Conservation (phyloP, 2,329 filamentous ascomycete genomes). For the Penicillium sp. region DNA sequence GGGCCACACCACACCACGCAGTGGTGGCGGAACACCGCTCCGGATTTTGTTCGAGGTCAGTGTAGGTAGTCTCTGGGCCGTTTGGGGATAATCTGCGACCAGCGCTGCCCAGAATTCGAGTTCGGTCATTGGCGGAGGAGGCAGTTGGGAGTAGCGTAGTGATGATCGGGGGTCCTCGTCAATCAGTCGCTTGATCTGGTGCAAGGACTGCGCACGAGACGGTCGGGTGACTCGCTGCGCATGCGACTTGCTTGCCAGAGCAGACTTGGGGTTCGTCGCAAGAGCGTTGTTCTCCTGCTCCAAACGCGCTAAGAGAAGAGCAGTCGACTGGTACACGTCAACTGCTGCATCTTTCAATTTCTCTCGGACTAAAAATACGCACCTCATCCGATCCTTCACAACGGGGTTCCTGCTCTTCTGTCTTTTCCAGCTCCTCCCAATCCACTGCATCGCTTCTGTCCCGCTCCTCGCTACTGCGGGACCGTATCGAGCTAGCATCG, state of each 20-base stretch:
- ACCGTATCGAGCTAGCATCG: too few relatives aligned
- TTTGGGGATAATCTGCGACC: constrained; percentile 88
- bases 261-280: constrained; percentile 76
- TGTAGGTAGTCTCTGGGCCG: constrained; percentile 79
- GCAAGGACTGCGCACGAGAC: constrained; percentile 78
- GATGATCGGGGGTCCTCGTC: constrained; percentile 64
- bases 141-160: constrained; percentile 75
- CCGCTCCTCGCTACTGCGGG: too few relatives aligned
- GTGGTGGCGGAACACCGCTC: constrained; percentile 77
- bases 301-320: constrained; percentile 74
- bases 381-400: constrained; percentile 71
- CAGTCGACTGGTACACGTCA: too few relatives aligned
- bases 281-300: constrained; percentile 94
- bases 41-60: constrained; percentile 90
- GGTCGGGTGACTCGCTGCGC: too few relatives aligned
- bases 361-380: constrained; percentile 62
- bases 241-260: constrained; percentile 38
- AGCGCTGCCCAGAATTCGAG: constrained; percentile 94
- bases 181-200: constrained; percentile 78
- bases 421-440: constrained; percentile 77
- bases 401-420: constrained; percentile 68
- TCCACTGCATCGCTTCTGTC: too few relatives aligned
- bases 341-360: too few relatives aligned
- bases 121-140: constrained; percentile 86
- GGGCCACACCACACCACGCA: constrained; percentile 92